Conservation (phyloP, 345 rosid genomes). For the Arabidopsis arenosa region DNA sequence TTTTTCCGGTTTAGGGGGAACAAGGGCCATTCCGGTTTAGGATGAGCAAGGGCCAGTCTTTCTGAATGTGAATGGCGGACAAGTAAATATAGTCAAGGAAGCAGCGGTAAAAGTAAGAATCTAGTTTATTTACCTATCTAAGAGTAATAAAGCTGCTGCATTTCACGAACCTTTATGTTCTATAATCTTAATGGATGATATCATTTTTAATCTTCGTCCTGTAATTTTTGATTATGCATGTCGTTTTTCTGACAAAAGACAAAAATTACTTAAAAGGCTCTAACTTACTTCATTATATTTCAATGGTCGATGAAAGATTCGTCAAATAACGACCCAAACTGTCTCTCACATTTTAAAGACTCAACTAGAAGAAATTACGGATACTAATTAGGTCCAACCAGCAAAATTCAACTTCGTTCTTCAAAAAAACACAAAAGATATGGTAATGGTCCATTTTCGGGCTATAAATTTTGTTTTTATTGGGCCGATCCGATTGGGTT, state of each 20-base stretch:
- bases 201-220: slow-evolving; percentile 2
- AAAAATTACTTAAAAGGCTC: not conserved
- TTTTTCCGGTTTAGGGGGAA: not conserved
- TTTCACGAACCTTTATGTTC: not conserved
- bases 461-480: not conserved
- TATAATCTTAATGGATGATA: slow-evolving; percentile 11
- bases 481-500: not conserved
- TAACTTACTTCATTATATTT: not conserved
- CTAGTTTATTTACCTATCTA: slow-evolving; percentile 7
- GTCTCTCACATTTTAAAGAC: not conserved
- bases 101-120: slow-evolving; percentile 32
- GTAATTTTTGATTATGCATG: slow-evolving; percentile 13
- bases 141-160: slow-evolving; percentile 34
- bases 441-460: not conserved
- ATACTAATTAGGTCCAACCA: too few relatives aligned
- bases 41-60: too few relatives aligned
- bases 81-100: slow-evolving; percentile 36
- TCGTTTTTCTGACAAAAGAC: not conserved
- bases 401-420: not conserved
- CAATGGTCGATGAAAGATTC: not conserved
- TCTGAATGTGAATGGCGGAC: slow-evolving; percentile 32
- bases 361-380: not conserved
- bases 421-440: not conserved
- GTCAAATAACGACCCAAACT: not conserved
- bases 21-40: slow-evolving; percentile 8